A percentile compares a stretch with the other conserved stretches of the same genome.
These are phyloP conservation scores for Astraeus odoratus DNA, from an alignment of 768 basidiomycete species.

Conservation along the genomic window DNA sequence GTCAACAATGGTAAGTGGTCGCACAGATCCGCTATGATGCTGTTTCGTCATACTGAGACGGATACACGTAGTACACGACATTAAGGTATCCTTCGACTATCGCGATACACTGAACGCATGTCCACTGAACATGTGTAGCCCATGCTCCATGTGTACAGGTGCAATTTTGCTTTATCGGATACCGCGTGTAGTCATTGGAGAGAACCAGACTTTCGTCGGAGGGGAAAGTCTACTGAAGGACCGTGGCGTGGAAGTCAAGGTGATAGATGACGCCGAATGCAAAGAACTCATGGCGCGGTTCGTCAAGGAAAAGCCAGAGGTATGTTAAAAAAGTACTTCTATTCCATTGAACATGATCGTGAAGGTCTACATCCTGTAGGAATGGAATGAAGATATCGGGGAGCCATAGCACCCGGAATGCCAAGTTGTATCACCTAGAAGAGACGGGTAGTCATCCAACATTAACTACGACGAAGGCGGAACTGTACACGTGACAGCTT, in stretches of 20 bases:
- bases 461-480: conserved; percentile 14
- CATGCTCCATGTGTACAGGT: conserved; percentile 63
- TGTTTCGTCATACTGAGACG: background rate
- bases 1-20: conserved; percentile 40
- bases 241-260: conserved; percentile 48
- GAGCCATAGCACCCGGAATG: conserved; percentile 14
- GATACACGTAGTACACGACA: conserved; percentile 29
- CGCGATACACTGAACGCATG: background rate
- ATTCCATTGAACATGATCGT: conserved; percentile 4
- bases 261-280: conserved; percentile 43
- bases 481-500: conserved; percentile 22
- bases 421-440: background rate
- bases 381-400: conserved; percentile 62
- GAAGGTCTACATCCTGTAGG: conserved; percentile 25
- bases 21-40: background rate
- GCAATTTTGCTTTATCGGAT: conserved; percentile 59
- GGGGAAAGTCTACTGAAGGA: conserved; percentile 46
- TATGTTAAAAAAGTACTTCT: conserved; percentile 18
- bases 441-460: background rate
- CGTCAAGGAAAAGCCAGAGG: conserved; percentile 49
- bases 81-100: conserved; percentile 25
- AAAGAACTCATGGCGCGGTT: conserved; percentile 50
- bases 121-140: conserved; percentile 27
- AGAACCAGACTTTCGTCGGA: conserved; percentile 48
- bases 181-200: conserved; percentile 59